Conservation (phyloP, 2,329 filamentous ascomycete species). For the Nigrospora sphaerica region DNA sequence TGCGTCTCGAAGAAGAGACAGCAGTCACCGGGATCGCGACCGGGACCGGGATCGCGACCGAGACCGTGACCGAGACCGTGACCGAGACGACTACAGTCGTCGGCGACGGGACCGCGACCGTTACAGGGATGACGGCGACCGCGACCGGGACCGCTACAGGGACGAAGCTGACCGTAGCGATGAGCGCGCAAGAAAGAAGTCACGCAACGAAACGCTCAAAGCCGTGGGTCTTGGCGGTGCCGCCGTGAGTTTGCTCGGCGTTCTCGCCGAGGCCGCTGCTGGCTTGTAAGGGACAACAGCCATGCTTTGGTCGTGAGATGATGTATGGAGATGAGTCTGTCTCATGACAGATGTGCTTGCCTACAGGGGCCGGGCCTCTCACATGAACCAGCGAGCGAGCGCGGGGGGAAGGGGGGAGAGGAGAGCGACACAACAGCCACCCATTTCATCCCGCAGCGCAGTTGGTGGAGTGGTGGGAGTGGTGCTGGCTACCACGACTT, state of each 20-base stretch:
- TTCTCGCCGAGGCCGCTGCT: slow-evolving; percentile 49
- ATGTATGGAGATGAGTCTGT: no score
- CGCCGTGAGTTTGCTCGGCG: slow-evolving; percentile 49
- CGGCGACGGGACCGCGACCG: slow-evolving; percentile 20
- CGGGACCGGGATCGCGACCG: slow-evolving; percentile 19
- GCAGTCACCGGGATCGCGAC: slow-evolving; percentile 16
- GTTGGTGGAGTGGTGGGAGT: no score
- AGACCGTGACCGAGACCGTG: slow-evolving; percentile 11
- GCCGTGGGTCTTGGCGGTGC: slow-evolving; percentile 55
- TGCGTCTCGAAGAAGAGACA: slow-evolving; percentile 8
- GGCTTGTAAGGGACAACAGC: slow-evolving; percentile 3
- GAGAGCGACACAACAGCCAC: no score
- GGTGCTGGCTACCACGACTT: no score
- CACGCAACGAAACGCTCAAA: slow-evolving; percentile 46
- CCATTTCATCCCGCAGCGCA: no score
- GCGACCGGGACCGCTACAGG: slow-evolving; percentile 37
- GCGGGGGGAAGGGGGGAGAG: no score
- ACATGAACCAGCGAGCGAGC: no score
- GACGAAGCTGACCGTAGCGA: slow-evolving; percentile 26
- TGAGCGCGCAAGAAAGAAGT: slow-evolving; percentile 34
- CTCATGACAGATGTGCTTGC: no score
- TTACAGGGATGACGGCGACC: slow-evolving; percentile 32
- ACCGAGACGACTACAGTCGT: background rate
- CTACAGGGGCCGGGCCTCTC: no score
- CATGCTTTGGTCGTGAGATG: no score